phyloP scores from a whole-genome alignment of 495 filamentous ascomycete species.

The Hypoxylon intermedium region DNA sequence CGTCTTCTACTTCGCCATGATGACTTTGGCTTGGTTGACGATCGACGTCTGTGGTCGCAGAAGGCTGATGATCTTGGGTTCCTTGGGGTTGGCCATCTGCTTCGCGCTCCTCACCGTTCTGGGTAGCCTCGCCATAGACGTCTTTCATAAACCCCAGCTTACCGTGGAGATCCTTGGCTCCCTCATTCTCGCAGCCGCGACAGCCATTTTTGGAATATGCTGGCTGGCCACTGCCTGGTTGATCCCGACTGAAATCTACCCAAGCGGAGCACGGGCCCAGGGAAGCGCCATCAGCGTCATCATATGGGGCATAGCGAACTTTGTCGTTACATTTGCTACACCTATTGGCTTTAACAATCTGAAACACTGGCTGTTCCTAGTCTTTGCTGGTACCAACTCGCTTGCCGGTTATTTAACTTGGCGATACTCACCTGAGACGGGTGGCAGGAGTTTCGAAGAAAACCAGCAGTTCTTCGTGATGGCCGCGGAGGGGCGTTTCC shows the following conservation, averaged over 20 bases:
- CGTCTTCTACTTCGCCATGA: slow-evolving; percentile 61
- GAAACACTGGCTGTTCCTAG: slow-evolving; percentile 61
- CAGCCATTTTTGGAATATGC: slow-evolving; percentile 63
- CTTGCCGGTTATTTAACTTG: slow-evolving; percentile 62
- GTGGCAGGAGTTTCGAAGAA: slow-evolving; percentile 62
- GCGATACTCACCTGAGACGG: slow-evolving; percentile 59
- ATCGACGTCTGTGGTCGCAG: slow-evolving; percentile 62
- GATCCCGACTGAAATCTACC: slow-evolving; percentile 66
- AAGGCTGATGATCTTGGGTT: slow-evolving; percentile 58
- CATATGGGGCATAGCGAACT: slow-evolving; percentile 65
- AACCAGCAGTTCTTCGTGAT: slow-evolving; percentile 62
- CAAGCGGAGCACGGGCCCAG: slow-evolving; percentile 60
- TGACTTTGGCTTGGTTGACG: slow-evolving; percentile 60
- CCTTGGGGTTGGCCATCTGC: slow-evolving; percentile 50
- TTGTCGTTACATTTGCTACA: slow-evolving; percentile 61
- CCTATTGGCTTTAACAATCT: slow-evolving; percentile 65
- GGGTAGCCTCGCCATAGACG: slow-evolving; percentile 39
- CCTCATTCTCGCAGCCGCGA: slow-evolving; percentile 56
- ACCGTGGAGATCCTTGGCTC: slow-evolving; percentile 55
- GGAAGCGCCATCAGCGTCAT: slow-evolving; percentile 61
- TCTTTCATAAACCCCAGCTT: slow-evolving; percentile 45
- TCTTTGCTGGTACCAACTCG: slow-evolving; percentile 60
- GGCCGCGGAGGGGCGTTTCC: slow-evolving; percentile 48
- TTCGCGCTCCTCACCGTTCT: slow-evolving; percentile 57
- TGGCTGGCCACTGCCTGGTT: slow-evolving; percentile 65